Evolutionary conservation across 2,329 filamentous ascomycete genomes (phyloP).

Genomic region (Aspergillus sp.): DNA sequence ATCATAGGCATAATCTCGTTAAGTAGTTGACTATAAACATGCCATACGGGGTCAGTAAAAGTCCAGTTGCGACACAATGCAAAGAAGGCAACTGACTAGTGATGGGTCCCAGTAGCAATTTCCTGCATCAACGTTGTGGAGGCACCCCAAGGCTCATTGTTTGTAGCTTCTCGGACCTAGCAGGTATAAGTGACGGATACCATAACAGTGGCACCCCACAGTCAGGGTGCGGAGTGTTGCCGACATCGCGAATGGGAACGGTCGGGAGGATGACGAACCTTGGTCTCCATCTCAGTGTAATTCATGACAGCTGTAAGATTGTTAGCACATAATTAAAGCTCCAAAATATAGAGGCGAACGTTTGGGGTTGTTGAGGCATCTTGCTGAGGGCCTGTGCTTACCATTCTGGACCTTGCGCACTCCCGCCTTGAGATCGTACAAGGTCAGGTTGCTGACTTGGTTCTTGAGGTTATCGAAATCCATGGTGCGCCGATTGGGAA

Average conservation of each 20-base stretch:
- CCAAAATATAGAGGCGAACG: background rate
- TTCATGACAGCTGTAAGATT: conserved; percentile 80
- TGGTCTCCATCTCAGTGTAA: conserved; percentile 88
- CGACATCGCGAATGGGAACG: conserved; percentile 8
- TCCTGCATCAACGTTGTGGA: conserved; percentile 89
- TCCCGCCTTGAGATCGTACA: conserved; percentile 94
- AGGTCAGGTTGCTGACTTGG: conserved; percentile 83
- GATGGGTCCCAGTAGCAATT: conserved; percentile 96
- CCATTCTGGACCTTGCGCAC: conserved; percentile 97
- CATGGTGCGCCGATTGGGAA: conserved; percentile 55
- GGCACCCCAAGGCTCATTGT: conserved; percentile 96
- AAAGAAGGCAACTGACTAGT: conserved; percentile 69
- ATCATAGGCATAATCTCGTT: conserved; percentile 99
- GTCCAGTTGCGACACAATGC: conserved; percentile 6
- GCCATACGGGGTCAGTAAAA: conserved; percentile 16
- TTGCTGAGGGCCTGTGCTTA: conserved; percentile 45
- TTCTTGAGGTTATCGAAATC: conserved; percentile 83
- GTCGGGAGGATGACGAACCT: conserved; percentile 43
- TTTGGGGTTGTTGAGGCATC: background rate
- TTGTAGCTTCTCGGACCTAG: conserved; percentile 94
- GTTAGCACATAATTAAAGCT: background rate
- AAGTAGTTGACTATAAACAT: conserved; percentile 72
- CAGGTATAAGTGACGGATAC: conserved; percentile 19
- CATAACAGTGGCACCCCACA: conserved; percentile 2
- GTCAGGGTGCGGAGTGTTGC: conserved; percentile 5